Conservation (phyloP, 768 basidiomycete genomes). For the Pulveroboletus sp. region DNA sequence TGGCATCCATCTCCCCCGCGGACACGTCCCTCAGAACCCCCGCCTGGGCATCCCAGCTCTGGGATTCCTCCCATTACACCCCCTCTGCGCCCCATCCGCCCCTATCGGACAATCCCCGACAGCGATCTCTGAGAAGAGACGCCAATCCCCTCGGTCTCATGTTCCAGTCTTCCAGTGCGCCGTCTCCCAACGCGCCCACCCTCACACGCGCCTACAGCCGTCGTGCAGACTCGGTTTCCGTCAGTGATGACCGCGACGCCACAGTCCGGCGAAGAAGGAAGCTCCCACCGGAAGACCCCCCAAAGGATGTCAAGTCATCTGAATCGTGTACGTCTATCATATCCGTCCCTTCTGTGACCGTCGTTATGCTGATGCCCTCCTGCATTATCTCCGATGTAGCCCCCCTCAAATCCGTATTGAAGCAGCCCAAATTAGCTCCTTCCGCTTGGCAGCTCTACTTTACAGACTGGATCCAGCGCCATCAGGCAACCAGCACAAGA, state of each 20-base stretch:
- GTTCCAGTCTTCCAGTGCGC: slow-evolving; percentile 74
- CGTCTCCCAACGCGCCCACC: slow-evolving; percentile 48
- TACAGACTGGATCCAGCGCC: slow-evolving; percentile 89
- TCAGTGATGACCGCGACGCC: slow-evolving; percentile 63
- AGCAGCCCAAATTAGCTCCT: slow-evolving; percentile 87
- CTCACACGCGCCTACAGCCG: slow-evolving; percentile 62
- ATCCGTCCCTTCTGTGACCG: slow-evolving; percentile 26
- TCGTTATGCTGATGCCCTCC: slow-evolving; percentile 27
- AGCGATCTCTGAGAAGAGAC: slow-evolving; percentile 40
- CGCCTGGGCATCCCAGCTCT: slow-evolving; percentile 66
- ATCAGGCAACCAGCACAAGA: slow-evolving; percentile 72
- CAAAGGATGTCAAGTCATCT: slow-evolving; percentile 39
- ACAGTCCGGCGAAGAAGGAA: slow-evolving; percentile 67
- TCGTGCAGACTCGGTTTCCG: slow-evolving; percentile 62
- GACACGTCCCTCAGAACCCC: slow-evolving; percentile 61
- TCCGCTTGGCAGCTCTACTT: slow-evolving; percentile 98
- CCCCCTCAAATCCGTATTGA: slow-evolving; percentile 72
- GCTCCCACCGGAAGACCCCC: slow-evolving; percentile 27
- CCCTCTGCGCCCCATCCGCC: slow-evolving; percentile 48
- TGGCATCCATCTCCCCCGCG: slow-evolving; percentile 58
- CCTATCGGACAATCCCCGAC: slow-evolving; percentile 39
- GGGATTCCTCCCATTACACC: slow-evolving; percentile 49
- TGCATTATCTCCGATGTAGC: slow-evolving; percentile 41
- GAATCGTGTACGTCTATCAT: slow-evolving; percentile 48
- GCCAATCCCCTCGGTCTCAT: slow-evolving; percentile 46